A percentile compares a stretch with the other conserved stretches of the same genome.
These are phyloP conservation scores for Pichia gijzeniarum DNA, from an alignment of 805 yeast genomes.

Conservation along the genomic window DNA sequence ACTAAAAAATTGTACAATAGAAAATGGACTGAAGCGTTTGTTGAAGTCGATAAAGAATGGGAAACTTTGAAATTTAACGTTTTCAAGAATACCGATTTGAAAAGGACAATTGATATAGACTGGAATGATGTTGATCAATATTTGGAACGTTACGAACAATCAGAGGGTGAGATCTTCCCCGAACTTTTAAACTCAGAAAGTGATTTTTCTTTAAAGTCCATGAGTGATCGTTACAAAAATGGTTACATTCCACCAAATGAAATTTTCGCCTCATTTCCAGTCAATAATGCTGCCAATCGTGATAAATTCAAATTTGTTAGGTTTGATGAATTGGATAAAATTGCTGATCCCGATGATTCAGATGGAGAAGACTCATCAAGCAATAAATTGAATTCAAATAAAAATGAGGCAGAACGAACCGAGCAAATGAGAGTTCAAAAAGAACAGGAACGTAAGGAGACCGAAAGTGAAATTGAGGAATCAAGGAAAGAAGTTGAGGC, in stretches of 20 bases:
- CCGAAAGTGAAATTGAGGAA: constrained; percentile 6
- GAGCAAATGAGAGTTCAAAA: constrained; percentile 8
- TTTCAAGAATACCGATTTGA: constrained; percentile 69
- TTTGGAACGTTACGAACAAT: constrained; percentile 19
- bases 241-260: constrained; percentile 19
- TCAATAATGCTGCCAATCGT: constrained; percentile 26
- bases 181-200: constrained; percentile 10
- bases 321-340: constrained; percentile 19
- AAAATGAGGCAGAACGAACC: background rate
- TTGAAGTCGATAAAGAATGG: constrained; percentile 74
- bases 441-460: constrained; percentile 11
- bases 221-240: constrained; percentile 11
- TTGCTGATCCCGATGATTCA: constrained; percentile 18
- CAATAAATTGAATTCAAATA: constrained; percentile 21
- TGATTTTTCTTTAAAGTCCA: constrained; percentile 7
- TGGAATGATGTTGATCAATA: constrained; percentile 62
- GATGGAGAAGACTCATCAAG: constrained; percentile 12
- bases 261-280: constrained; percentile 26
- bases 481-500: constrained; percentile 31
- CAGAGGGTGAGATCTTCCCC: constrained; percentile 12
- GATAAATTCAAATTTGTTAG: constrained; percentile 28
- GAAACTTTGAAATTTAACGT: constrained; percentile 57
- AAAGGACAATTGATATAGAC: constrained; percentile 47
- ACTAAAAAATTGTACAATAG: constrained; percentile 61
- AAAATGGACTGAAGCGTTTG: constrained; percentile 77